phyloP scores from a whole-genome alignment of 257 asterid species.

The Buddleja alternifolia region DNA sequence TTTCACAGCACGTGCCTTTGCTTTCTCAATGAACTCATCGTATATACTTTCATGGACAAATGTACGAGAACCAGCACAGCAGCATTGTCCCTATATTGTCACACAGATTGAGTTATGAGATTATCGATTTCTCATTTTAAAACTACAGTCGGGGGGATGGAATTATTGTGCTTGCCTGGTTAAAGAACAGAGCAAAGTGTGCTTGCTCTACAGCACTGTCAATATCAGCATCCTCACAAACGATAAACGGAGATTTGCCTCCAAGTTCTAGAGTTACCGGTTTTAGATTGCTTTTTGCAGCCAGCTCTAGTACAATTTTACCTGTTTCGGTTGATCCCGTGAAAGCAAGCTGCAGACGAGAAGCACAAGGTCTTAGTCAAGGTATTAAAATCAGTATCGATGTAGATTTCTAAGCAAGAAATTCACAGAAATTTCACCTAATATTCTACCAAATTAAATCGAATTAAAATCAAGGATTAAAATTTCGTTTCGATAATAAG shows the following conservation, averaged over 20 bases:
- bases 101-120: not conserved
- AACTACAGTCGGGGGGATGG: not conserved
- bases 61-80: conserved; percentile 89
- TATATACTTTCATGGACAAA: conserved; percentile 72
- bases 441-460: too few relatives aligned
- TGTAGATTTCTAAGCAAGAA: too few relatives aligned
- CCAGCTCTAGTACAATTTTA: conserved; percentile 55
- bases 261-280: conserved; percentile 83
- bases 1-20: conserved; percentile 65
- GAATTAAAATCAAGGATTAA: too few relatives aligned
- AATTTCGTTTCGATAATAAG: too few relatives aligned
- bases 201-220: conserved; percentile 71
- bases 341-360: conserved; percentile 66
- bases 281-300: conserved; percentile 79
- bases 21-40: conserved; percentile 73
- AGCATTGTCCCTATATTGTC: conserved; percentile 69
- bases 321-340: conserved; percentile 85
- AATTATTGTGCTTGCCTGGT: conserved; percentile 51
- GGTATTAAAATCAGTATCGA: too few relatives aligned
- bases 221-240: conserved; percentile 73
- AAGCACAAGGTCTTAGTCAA: not conserved
- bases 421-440: too few relatives aligned
- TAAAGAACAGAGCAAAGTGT: conserved; percentile 78
- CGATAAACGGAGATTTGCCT: conserved; percentile 80
- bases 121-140: not conserved